These are phyloP conservation scores for Calonectria pseudoturangicola DNA, from an alignment of 2,329 filamentous ascomycete genomes.

Conservation along the genomic window DNA sequence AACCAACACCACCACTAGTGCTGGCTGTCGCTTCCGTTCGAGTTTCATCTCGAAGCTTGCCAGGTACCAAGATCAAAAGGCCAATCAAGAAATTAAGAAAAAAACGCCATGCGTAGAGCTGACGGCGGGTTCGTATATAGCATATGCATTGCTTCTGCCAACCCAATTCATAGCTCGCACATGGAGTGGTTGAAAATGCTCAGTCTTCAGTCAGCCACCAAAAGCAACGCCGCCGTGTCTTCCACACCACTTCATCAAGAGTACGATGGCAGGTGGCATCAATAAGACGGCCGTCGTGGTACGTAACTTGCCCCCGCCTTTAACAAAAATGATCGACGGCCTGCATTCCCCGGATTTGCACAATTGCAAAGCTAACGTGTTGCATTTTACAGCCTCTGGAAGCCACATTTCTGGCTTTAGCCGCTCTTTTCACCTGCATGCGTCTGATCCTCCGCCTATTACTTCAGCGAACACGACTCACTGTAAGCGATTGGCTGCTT, in stretches of 20 bases:
- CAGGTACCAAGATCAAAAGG: neutral
- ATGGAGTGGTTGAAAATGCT: neutral
- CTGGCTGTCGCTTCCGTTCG: neutral
- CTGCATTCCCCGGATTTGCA: neutral
- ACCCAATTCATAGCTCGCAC: neutral
- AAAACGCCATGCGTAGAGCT: neutral
- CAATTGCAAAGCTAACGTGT: constrained; percentile 7
- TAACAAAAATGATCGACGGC: constrained; percentile 1
- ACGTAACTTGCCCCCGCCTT: neutral
- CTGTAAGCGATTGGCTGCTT: constrained; percentile 56
- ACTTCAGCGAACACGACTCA: constrained; percentile 53
- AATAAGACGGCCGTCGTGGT: constrained; percentile 20
- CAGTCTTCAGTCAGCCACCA: neutral
- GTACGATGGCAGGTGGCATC: constrained; percentile 14
- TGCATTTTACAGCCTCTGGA: constrained; percentile 53
- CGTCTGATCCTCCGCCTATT: constrained; percentile 52
- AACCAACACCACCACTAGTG: constrained; percentile 8
- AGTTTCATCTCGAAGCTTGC: neutral
- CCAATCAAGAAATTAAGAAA: neutral
- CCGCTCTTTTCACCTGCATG: constrained; percentile 47
- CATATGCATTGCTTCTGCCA: constrained; percentile 2
- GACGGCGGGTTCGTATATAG: constrained; percentile 9
- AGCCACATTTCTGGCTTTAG: constrained; percentile 50
- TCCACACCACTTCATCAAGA: neutral
- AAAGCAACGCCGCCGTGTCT: neutral